Evolutionary conservation across 2,329 filamentous ascomycete species (phyloP).

Genomic region (Colletotrichum destructivum): DNA sequence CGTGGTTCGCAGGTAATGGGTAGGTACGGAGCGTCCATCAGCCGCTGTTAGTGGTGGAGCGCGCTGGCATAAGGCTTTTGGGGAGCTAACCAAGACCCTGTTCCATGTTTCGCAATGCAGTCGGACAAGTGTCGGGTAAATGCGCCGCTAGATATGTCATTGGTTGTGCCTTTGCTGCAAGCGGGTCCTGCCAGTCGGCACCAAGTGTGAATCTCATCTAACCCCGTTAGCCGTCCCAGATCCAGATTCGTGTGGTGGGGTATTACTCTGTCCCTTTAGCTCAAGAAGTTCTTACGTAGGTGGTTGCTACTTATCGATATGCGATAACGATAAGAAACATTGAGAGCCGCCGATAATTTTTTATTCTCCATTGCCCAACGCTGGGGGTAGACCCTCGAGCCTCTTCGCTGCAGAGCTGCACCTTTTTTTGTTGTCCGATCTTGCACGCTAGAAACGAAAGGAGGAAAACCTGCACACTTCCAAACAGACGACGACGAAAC

Average conservation of each 20-base stretch:
- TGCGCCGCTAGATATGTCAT: slow-evolving; percentile 23
- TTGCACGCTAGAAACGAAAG: slow-evolving; percentile 7
- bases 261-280: slow-evolving; percentile 13
- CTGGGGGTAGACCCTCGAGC: not conserved
- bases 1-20: slow-evolving; percentile 26
- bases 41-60: slow-evolving; percentile 41
- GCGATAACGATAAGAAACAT: slow-evolving; percentile 37
- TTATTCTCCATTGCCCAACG: not conserved
- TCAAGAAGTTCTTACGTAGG: not conserved
- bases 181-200: slow-evolving; percentile 1
- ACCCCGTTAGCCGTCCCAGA: slow-evolving; percentile 19
- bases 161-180: not conserved
- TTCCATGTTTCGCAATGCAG: slow-evolving; percentile 43
- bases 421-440: slow-evolving; percentile 25
- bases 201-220: slow-evolving; percentile 19
- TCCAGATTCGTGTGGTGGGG: slow-evolving; percentile 21
- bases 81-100: slow-evolving; percentile 38
- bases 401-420: slow-evolving; percentile 8
- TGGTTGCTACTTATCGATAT: slow-evolving; percentile 40
- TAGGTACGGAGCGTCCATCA: slow-evolving; percentile 33
- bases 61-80: slow-evolving; percentile 36
- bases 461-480: slow-evolving; percentile 1
- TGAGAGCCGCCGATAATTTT: slow-evolving; percentile 31
- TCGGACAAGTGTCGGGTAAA: slow-evolving; percentile 40
- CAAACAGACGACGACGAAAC: slow-evolving; percentile 29